Conservation (phyloP, 805 yeast species). For the Hanseniaspora vineae region DNA sequence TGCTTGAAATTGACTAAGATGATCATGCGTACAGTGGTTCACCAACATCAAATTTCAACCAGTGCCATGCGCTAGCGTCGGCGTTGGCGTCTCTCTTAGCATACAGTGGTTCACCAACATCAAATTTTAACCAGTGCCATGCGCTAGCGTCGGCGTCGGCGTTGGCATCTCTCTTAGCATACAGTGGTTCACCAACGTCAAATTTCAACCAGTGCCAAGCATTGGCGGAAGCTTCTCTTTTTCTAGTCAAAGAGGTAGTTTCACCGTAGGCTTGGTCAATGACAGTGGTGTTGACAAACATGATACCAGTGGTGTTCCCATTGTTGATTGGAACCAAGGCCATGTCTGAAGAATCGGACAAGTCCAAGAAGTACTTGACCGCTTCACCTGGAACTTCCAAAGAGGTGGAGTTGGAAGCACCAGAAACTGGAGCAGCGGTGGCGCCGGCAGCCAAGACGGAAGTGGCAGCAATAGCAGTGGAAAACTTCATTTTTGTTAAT, state of each 20-base stretch:
- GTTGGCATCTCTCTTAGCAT: constrained; percentile 7
- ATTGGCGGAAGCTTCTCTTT: constrained; percentile 15
- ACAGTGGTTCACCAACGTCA: constrained; percentile 16
- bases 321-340: constrained; percentile 19
- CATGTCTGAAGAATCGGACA: constrained; percentile 17
- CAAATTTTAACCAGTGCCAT: constrained; percentile 19
- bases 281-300: constrained; percentile 22
- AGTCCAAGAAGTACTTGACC: constrained; percentile 19
- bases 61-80: constrained; percentile 17
- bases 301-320: constrained; percentile 17
- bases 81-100: constrained; percentile 7
- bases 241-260: constrained; percentile 7
- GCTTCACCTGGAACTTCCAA: constrained; percentile 20
- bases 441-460: constrained; percentile 1
- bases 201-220: constrained; percentile 21
- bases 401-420: background rate
- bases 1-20: too few relatives aligned
- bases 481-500: constrained; percentile 5
- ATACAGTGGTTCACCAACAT: constrained; percentile 17
- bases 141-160: constrained; percentile 14
- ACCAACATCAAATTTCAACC: constrained; percentile 12
- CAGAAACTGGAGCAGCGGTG: constrained; percentile 3
- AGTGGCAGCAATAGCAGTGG: constrained; percentile 2
- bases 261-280: constrained; percentile 13
- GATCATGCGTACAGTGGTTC: background rate